Base-by-base conservation (phyloP, 225 moss, liverwort and hornwort genomes). In the Bryoerythrophyllum caledonicum region DNA sequence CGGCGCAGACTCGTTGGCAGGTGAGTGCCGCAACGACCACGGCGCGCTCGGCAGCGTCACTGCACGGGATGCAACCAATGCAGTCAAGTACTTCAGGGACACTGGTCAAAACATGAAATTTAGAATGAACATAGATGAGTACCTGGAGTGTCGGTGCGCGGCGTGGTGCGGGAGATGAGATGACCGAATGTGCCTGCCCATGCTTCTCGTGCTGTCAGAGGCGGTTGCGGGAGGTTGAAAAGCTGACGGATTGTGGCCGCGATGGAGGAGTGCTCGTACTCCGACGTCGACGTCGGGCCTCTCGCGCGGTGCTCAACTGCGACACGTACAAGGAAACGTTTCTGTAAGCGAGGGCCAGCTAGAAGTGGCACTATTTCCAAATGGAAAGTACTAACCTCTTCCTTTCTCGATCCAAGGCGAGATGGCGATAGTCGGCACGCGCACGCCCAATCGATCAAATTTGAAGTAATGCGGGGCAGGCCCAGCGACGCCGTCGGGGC, bases 241-340 rank as follows among this genome's bases (percentile, higher is more conserved):
- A 94, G 16, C 66, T 86, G 89, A 49, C 91, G 76, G 35, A 93
- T 78, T 0, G 89, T 93, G 13, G 91, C 93, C 13, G 82, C 43
- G 28, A 93, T 89, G 19, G 93, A 91, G 2, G 91, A 93, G 60
- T 93, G 93, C 80, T 93, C 91, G 30, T 86, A 93, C 59, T 88
- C 86, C 1, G 93, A 91, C 24, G 88, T 81, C 44, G 35, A n/a
- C 7, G 76, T 86, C 12, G 93, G 93, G 9, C 91, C 93, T 3
- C 60, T 57, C 7, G 93, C 78, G 4, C 85, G 61, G 34, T 91
- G 91, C 60, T 88, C 89, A 63, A 94, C 93, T 93, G 82, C 6
- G 4, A 54, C 19, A 74, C 44, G 8, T 34, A 65, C n/a, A 23
- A 51, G 11, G n/a, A n/a, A n/a, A n/a, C n/a, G n/a, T n/a, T n/a